Percentiles rank a stretch among this genome's conserved stretches.
phyloP scores from a whole-genome alignment of 768 basidiomycete genomes.

The Symmetrospora coprosmae region DNA sequence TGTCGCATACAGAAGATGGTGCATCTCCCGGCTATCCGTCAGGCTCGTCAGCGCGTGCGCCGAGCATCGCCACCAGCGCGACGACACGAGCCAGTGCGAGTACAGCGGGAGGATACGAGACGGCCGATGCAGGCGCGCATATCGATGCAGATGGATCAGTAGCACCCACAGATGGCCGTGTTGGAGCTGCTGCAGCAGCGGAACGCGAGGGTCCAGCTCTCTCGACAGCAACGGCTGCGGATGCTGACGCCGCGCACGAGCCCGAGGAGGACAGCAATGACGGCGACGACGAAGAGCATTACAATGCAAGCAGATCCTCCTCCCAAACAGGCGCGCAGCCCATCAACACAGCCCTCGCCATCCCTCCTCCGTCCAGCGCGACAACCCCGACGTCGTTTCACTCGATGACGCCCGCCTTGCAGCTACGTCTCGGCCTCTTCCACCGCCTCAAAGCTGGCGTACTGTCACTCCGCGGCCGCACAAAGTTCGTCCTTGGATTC shows the following conservation, averaged over 20 bases:
- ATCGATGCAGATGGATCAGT: neutral
- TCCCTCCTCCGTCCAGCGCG: neutral
- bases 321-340: neutral
- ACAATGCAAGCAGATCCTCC: no score
- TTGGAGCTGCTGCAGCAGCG: neutral
- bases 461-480: neutral
- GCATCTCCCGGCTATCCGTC: no score
- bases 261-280: neutral
- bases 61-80: no score
- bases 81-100: neutral
- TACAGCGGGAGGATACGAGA: neutral
- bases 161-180: neutral
- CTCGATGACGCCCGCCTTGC: slow-evolving; percentile 7
- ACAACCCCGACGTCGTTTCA: neutral
- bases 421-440: neutral
- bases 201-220: neutral
- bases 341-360: neutral
- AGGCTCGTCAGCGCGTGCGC: no score
- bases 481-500: neutral
- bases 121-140: no score
- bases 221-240: neutral
- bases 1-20: no score
- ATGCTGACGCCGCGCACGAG: neutral
- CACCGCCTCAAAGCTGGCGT: slow-evolving; percentile 1
- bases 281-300: slow-evolving; percentile 1